phyloP scores from a whole-genome alignment of 2,329 filamentous ascomycete species.

The Drechslera avenae region DNA sequence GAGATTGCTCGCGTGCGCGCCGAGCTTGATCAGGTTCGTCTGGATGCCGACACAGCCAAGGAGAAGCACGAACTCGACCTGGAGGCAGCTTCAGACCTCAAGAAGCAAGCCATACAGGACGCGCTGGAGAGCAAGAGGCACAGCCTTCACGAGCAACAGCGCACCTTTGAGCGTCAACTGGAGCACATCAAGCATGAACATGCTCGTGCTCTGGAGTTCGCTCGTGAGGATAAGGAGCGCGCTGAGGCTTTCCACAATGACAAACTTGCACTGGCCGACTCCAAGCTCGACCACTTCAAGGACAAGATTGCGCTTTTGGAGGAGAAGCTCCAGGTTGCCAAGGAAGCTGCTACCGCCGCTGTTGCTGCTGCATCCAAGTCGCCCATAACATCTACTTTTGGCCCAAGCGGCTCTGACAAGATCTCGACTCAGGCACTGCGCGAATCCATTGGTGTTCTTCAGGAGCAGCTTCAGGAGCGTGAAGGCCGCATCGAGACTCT shows the following conservation, averaged over 20 bases:
- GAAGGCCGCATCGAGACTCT: conserved; percentile 89
- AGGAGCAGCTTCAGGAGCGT: conserved; percentile 94
- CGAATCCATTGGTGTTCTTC: conserved; percentile 93
- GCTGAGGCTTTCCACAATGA: conserved; percentile 80
- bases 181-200: conserved; percentile 64
- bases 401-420: conserved; percentile 69
- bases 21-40: conserved; percentile 76
- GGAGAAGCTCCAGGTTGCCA: conserved; percentile 88
- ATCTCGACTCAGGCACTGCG: conserved; percentile 93
- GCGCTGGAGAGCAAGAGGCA: conserved; percentile 59
- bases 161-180: conserved; percentile 44
- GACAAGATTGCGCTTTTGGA: conserved; percentile 85
- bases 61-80: conserved; percentile 83
- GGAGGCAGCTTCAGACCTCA: conserved; percentile 76
- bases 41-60: conserved; percentile 81
- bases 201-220: conserved; percentile 66
- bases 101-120: conserved; percentile 63
- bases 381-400: conserved; percentile 47
- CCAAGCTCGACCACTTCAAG: conserved; percentile 83
- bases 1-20: conserved; percentile 73
- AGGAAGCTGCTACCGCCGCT: conserved; percentile 83
- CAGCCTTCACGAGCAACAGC: conserved; percentile 60
- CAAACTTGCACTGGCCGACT: conserved; percentile 78
- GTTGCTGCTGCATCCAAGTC: conserved; percentile 68
- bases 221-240: conserved; percentile 80